Evolutionary conservation across 306 rosid genomes (phyloP).

Genomic region (Quercus aquifolioides): DNA sequence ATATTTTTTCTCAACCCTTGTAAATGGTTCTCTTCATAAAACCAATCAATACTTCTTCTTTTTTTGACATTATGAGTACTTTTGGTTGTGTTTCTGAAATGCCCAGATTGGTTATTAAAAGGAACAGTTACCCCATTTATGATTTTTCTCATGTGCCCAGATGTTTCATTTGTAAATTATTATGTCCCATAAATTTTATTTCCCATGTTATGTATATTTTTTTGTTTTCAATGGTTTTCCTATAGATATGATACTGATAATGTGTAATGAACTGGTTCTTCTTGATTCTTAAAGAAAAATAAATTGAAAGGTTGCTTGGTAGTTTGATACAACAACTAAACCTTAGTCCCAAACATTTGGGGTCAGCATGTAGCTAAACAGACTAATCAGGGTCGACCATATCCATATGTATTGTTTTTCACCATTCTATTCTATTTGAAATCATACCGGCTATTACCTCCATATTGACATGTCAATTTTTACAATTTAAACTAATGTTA

Average conservation of each 20-base stretch:
- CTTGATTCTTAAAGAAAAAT: neutral
- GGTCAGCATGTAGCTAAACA: too few relatives aligned
- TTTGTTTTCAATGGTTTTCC: neutral
- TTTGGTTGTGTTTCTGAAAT: neutral
- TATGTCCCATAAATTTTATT: neutral
- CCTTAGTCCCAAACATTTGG: too few relatives aligned
- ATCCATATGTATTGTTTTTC: too few relatives aligned
- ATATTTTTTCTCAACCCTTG: neutral
- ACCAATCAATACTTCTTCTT: neutral
- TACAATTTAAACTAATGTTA: too few relatives aligned
- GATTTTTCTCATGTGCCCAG: neutral
- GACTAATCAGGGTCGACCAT: too few relatives aligned
- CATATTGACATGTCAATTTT: too few relatives aligned
- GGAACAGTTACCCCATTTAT: neutral
- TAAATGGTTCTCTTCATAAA: neutral
- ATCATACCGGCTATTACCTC: too few relatives aligned
- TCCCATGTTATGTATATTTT: neutral
- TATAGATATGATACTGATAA: neutral
- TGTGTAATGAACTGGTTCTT: neutral
- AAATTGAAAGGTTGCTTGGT: neutral
- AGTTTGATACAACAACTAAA: neutral
- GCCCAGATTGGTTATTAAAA: neutral
- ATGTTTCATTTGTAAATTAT: neutral
- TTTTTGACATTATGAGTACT: neutral
- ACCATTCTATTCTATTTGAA: too few relatives aligned